Evolutionary conservation across 2,329 filamentous ascomycete genomes (phyloP), one percentile per base, ranked within the genome.

Genomic region (Xylaria arbuscula): DNA sequence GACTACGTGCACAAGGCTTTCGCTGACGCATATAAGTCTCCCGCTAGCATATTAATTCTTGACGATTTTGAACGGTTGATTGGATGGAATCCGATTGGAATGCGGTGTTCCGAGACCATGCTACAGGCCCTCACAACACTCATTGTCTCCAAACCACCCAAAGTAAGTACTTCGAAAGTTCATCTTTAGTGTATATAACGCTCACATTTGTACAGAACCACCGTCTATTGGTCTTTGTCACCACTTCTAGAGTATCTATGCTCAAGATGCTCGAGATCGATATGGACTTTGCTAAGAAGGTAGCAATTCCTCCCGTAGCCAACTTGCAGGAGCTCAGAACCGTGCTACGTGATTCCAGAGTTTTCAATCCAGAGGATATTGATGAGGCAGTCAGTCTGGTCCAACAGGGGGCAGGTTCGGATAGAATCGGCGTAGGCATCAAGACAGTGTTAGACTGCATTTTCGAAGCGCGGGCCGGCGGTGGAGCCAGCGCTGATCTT

Each of bases 191-290:
- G 36, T 59, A 34, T 22, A 15, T 17, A 6, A 53, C 38, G 58
- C 69, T 69, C 3, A 69, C 53, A 62, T 51, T 47, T 48, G 10
- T 61, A 64, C 32, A 71, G 69, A 69, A 69, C 19, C 69, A 69
- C 55, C 69, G 69, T 51, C 32, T 71, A 40, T 47, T 71, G 17
- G 69, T 71, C 7, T 71, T 71, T 45, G 69, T 71, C 36, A 71
- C 69, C 34, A 71, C 69, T 8, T 71, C 69, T 1, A 69, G 66
- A 48, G 45, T 19, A 7, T 69, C 69, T 22, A 68, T 71, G 63
- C 69, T 71, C 56, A 71, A 71, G 42, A 71, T 66, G 67, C 66
- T 71, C 19, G 69, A 71, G 50, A 71, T 71, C 24, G 69, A 71
- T 34, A 65, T 62, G 69, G 69, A 71, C 15, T 71, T 71, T 38